These are phyloP conservation scores for Betula pendula DNA, from an alignment of 306 rosid species.

Conservation along the genomic window DNA sequence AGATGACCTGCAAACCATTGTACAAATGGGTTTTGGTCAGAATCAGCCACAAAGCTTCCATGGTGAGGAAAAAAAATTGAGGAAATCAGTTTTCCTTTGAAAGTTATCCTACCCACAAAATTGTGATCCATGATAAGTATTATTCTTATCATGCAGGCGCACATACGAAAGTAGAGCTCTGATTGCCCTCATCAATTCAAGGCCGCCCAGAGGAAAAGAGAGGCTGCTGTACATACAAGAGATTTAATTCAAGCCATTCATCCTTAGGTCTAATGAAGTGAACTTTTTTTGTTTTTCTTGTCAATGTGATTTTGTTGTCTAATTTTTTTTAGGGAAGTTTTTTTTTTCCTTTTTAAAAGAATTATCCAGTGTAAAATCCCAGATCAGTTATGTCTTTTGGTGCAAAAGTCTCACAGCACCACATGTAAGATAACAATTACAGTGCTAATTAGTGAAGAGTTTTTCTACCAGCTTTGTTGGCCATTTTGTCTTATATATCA, in stretches of 20 bases:
- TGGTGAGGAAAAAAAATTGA: slow-evolving; percentile 42
- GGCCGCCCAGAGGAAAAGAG: slow-evolving; percentile 42
- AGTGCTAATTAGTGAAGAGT: slow-evolving; percentile 53
- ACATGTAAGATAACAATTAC: slow-evolving; percentile 52
- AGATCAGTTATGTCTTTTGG: slow-evolving; percentile 56
- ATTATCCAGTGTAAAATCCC: slow-evolving; percentile 67
- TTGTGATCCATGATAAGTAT: slow-evolving; percentile 22
- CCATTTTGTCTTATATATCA: slow-evolving; percentile 40
- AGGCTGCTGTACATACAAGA: slow-evolving; percentile 64
- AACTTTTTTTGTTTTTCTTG: slow-evolving; percentile 31
- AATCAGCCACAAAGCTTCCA: slow-evolving; percentile 57
- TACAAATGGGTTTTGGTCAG: slow-evolving; percentile 88
- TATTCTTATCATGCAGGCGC: slow-evolving; percentile 50
- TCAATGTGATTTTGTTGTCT: slow-evolving; percentile 46
- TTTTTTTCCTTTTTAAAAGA: too few relatives aligned
- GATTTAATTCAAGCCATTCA: slow-evolving; percentile 47
- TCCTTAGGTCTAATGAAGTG: slow-evolving; percentile 43
- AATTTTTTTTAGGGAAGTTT: slow-evolving; percentile 43
- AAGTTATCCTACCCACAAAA: slow-evolving; percentile 30
- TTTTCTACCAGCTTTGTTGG: slow-evolving; percentile 28
- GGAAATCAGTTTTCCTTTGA: slow-evolving; percentile 13
- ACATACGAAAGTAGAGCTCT: slow-evolving; percentile 80
- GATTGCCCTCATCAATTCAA: slow-evolving; percentile 41
- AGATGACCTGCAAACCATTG: slow-evolving; percentile 81
- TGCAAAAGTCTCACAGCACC: slow-evolving; percentile 61